These are phyloP conservation scores for Phaeomoniella chlamydospora DNA, from an alignment of 2,329 filamentous ascomycete species.

Conservation along the genomic window DNA sequence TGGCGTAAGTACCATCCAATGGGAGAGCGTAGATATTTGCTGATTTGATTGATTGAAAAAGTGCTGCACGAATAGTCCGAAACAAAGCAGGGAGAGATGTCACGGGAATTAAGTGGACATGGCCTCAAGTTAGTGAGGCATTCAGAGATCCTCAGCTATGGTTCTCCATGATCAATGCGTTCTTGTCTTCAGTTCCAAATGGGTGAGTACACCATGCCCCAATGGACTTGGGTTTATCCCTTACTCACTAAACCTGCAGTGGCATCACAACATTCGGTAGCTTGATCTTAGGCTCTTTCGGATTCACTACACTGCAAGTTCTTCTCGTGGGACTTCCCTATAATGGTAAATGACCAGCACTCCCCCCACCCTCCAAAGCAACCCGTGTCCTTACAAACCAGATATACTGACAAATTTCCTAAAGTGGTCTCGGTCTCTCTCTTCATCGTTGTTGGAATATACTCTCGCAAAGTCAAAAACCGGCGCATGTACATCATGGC, in stretches of 20 bases:
- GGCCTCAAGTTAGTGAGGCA: conserved; percentile 2
- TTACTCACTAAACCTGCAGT: conserved; percentile 2
- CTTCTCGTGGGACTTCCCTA: conserved; percentile 18
- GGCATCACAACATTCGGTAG: conserved; percentile 6
- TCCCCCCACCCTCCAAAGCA: too few species aligned
- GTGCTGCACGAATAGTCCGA: conserved; percentile 8
- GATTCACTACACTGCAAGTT: conserved; percentile 15
- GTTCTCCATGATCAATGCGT: conserved; percentile 4
- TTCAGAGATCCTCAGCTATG: conserved; percentile 4
- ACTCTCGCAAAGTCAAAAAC: conserved; percentile 14
- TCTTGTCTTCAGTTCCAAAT: conserved; percentile 4
- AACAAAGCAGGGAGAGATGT: conserved; percentile 9
- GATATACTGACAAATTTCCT: too few species aligned
- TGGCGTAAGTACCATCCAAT: conserved; percentile 6
- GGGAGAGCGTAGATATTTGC: neutral
- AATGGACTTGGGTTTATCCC: too few species aligned
- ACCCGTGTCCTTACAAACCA: too few species aligned
- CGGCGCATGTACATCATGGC: conserved; percentile 20
- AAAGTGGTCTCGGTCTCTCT: conserved; percentile 15
- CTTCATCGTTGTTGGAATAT: conserved; percentile 17
- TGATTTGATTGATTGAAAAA: conserved; percentile 4
- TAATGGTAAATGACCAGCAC: too few species aligned
- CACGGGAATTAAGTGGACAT: conserved; percentile 12
- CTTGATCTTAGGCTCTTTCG: conserved; percentile 11
- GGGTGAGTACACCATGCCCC: conserved; percentile 5